Base-by-base conservation (phyloP, 805 yeast genomes). In the Cyberlindnera bimundalis region DNA sequence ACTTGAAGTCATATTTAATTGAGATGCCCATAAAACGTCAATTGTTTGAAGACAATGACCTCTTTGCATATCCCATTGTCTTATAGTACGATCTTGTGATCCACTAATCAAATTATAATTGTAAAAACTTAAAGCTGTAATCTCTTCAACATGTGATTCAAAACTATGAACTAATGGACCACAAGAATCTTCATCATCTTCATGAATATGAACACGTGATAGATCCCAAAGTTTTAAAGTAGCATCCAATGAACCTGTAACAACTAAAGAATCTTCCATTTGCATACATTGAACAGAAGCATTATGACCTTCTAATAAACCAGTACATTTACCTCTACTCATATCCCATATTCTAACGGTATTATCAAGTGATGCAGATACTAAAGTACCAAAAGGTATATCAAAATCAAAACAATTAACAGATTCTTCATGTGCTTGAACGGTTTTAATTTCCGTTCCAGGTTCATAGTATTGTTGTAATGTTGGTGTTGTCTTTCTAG, bases 261-360 rank as follows among this genome's bases (percentile, higher is more conserved):
- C 74, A 37, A 66, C 71, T 10, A 71, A 43, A 14, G 68, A 60
- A 27, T 74, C 75, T 30, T 75, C 73, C 68, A 80, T 67, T 51
- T 78, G 81, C 61, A 83, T 62, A 49, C 84, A 78, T 33, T 65
- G 66, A 6, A 83, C 82, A 6, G 77, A 63, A 0, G 84, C 77
- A 32, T 51, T 53, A 54, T 84, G 91, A 15, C 89, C 89, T 39
- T 67, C 74, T 35, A 83, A 64, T 24, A 66, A 54, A 2, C 80
- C 80, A 19, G 65, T 53, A 35, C 74, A 71, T 43, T 66, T 67
- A 10, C 77, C 73, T 21, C 74, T 68, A 28, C 81, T 74, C 51
- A 84, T 61, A 65, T 89, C 95, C 96, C 96, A 89, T 5, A 89
- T 84, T 48, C 82, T 73, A 4, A 88, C 82, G 0, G 84, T 76